These are phyloP conservation scores for Vigna reflexopilosa DNA, from an alignment of 306 rosid species.

Conservation along the genomic window DNA sequence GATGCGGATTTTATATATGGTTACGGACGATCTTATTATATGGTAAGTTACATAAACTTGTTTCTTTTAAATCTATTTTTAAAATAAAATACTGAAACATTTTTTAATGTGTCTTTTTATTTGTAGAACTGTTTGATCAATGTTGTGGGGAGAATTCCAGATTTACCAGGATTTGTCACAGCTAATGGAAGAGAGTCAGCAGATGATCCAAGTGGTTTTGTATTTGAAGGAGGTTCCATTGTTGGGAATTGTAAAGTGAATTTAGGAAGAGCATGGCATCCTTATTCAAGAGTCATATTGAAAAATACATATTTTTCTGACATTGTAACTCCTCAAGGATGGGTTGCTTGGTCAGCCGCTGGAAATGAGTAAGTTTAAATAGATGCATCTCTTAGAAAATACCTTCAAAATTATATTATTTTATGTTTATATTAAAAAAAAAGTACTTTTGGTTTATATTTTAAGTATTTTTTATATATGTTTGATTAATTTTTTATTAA, in stretches of 20 bases:
- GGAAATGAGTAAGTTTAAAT: conserved; percentile 43
- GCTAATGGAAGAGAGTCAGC: conserved; percentile 40
- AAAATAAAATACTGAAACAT: background rate
- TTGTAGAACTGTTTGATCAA: conserved; percentile 44
- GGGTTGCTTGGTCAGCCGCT: too few species aligned
- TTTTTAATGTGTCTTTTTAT: background rate
- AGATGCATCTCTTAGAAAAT: background rate
- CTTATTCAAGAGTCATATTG: too few species aligned
- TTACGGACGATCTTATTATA: conserved; percentile 43
- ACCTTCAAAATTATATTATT: too few species aligned
- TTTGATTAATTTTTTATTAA: background rate
- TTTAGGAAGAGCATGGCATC: conserved; percentile 56
- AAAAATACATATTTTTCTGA: too few species aligned
- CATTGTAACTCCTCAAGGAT: too few species aligned
- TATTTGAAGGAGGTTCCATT: conserved; percentile 37
- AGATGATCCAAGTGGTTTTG: conserved; percentile 47
- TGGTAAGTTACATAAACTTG: conserved; percentile 4
- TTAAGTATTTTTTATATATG: too few species aligned
- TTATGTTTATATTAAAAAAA: too few species aligned
- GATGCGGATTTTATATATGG: conserved; percentile 55
- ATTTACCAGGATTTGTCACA: conserved; percentile 44
- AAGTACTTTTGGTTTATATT: too few species aligned
- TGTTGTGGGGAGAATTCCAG: background rate
- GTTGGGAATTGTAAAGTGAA: conserved; percentile 34
- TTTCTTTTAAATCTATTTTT: background rate